Percentiles rank a stretch among this genome's conserved stretches.
Evolutionary conservation across 805 yeast genomes (phyloP).

Genomic region (Kockiozyma suomiensis): DNA sequence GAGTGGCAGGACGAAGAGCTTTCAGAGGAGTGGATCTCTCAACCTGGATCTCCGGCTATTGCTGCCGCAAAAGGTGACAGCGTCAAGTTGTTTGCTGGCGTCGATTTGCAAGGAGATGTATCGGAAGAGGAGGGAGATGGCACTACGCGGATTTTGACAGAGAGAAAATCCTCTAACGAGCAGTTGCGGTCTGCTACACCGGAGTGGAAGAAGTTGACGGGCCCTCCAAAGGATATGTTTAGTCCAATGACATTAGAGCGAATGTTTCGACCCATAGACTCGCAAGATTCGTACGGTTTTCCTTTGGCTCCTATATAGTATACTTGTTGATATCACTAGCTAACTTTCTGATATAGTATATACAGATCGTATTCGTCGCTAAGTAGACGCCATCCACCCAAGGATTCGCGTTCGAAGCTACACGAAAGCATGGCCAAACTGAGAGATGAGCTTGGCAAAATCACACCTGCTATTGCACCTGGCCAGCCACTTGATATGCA

Average conservation of each 20-base stretch:
- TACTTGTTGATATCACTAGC: too few relatives aligned
- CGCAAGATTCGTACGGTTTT: slow-evolving; percentile 11
- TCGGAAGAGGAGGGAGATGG: slow-evolving; percentile 14
- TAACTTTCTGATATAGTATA: neutral
- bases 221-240: slow-evolving; percentile 22
- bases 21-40: slow-evolving; percentile 33
- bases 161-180: neutral
- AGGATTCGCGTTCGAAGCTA: slow-evolving; percentile 3
- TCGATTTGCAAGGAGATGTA: slow-evolving; percentile 6
- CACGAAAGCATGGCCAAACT: slow-evolving; percentile 14
- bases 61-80: neutral
- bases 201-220: slow-evolving; percentile 23
- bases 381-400: slow-evolving; percentile 2
- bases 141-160: slow-evolving; percentile 25
- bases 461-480: slow-evolving; percentile 24
- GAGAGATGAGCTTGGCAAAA: slow-evolving; percentile 20
- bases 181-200: slow-evolving; percentile 13
- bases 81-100: neutral
- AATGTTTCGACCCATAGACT: slow-evolving; percentile 22
- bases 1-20: slow-evolving; percentile 32
- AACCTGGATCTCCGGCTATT: slow-evolving; percentile 29
- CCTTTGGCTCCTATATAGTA: too few relatives aligned
- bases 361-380: slow-evolving; percentile 1
- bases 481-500: neutral
- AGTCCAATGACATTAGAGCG: slow-evolving; percentile 33